Evolutionary conservation across 2,329 filamentous ascomycete genomes (phyloP).

Genomic region (Beauveria caledonica): DNA sequence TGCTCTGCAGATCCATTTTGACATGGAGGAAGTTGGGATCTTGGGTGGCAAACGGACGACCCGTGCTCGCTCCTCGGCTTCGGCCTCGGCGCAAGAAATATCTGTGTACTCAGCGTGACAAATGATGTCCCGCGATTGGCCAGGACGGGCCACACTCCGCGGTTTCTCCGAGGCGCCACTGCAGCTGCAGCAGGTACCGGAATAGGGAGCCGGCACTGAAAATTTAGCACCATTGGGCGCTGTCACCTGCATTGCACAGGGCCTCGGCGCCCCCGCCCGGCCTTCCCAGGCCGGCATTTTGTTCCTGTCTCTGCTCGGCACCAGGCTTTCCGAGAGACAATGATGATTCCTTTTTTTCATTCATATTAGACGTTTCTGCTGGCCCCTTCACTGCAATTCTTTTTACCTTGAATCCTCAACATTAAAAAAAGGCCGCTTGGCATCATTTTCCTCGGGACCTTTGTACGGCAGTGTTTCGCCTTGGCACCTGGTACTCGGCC

Average conservation of each 20-base stretch:
- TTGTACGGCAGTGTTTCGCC: neutral
- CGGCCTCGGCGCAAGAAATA: neutral
- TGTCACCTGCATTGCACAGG: neutral
- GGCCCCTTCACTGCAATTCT: neutral
- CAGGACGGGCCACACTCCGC: neutral
- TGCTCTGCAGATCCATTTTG: neutral
- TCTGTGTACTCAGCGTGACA: constrained; percentile 2
- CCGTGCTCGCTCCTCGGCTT: neutral
- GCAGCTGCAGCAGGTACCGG: neutral
- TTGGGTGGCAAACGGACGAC: neutral
- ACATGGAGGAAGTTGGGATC: neutral
- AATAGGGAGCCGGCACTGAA: neutral
- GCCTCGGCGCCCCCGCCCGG: constrained; percentile 1
- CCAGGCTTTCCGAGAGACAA: neutral
- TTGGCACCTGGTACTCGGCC: neutral
- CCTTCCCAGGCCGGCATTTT: neutral
- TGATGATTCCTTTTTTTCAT: neutral
- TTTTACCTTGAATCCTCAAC: neutral
- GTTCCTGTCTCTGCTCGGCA: neutral
- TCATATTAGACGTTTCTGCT: neutral
- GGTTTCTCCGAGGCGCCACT: neutral
- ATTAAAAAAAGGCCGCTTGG: neutral
- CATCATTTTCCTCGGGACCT: neutral
- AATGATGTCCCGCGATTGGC: constrained; percentile 1
- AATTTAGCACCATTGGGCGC: neutral